phyloP scores from a whole-genome alignment of 352 stramenopile species.

The Globisporangium yorkense region DNA sequence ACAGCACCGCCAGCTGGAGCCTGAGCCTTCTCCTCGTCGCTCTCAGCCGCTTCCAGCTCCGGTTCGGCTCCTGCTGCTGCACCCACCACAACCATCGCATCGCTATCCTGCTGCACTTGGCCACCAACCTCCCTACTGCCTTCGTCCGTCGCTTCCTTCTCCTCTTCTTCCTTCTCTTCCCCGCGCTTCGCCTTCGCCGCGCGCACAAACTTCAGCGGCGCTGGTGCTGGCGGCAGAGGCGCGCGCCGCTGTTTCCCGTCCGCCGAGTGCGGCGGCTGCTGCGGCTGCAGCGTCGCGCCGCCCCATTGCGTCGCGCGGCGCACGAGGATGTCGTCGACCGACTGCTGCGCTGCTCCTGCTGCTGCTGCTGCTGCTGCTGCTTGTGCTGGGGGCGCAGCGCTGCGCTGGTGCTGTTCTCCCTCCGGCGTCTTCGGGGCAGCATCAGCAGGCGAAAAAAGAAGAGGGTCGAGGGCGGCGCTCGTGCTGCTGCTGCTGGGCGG shows the following conservation, averaged over 20 bases:
- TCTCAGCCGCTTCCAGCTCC: no score
- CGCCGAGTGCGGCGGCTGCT: slow-evolving; percentile 19
- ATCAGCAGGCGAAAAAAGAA: no score
- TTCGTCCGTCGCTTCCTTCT: neutral
- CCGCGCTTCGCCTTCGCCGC: neutral
- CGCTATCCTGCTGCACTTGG: no score
- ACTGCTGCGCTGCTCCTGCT: neutral
- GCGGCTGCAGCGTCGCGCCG: neutral
- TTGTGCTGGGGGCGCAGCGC: neutral
- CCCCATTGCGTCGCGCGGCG: slow-evolving; percentile 16
- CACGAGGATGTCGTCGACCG: slow-evolving; percentile 25
- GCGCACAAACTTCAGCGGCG: neutral
- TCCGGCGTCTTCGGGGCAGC: no score
- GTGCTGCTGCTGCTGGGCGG: neutral
- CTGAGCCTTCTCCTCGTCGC: no score
- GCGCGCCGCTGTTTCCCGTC: slow-evolving; percentile 11
- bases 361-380: neutral
- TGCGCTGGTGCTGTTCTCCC: no score
- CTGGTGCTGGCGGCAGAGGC: neutral
- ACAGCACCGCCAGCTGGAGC: no score
- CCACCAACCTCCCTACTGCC: no score
- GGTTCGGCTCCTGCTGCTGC: no score
- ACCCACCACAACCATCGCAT: no score
- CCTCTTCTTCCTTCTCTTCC: slow-evolving; percentile 2
- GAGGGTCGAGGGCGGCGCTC: neutral